phyloP scores from a whole-genome alignment of 768 basidiomycete genomes.

The Lactarius evosmus region DNA sequence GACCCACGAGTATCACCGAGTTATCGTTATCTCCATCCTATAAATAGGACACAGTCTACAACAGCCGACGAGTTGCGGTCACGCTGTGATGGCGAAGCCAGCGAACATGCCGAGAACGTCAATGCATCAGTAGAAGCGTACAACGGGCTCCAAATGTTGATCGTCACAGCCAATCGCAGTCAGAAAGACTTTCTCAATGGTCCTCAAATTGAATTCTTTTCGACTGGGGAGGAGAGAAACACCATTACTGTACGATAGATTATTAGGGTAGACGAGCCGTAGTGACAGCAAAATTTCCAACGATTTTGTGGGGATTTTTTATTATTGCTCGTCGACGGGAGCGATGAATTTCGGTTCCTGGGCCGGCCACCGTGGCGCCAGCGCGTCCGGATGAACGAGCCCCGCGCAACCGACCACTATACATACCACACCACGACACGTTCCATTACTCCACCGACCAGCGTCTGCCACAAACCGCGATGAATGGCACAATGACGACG shows the following conservation, averaged over 20 bases:
- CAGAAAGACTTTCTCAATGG: neutral
- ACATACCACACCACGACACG: neutral
- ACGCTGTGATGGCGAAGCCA: neutral
- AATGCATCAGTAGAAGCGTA: neutral
- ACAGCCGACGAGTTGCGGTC: neutral
- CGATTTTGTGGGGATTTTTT: neutral
- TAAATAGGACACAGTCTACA: neutral
- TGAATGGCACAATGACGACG: constrained; percentile 20
- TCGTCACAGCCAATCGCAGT: neutral
- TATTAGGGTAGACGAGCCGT: neutral
- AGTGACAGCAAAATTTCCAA: neutral
- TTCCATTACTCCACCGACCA: neutral
- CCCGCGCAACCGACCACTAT: constrained; percentile 12
- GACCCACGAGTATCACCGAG: neutral
- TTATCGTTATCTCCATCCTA: neutral
- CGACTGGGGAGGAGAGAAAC: no score
- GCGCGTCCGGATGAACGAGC: constrained; percentile 12
- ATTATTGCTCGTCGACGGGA: neutral
- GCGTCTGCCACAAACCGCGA: neutral
- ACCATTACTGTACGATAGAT: neutral
- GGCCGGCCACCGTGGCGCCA: constrained; percentile 10
- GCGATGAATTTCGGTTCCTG: neutral
- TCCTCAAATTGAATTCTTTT: neutral
- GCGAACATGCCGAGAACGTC: neutral
- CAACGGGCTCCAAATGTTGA: neutral